These are phyloP conservation scores for Xylaria acuta DNA, from an alignment of 495 filamentous ascomycete genomes.

Conservation along the genomic window DNA sequence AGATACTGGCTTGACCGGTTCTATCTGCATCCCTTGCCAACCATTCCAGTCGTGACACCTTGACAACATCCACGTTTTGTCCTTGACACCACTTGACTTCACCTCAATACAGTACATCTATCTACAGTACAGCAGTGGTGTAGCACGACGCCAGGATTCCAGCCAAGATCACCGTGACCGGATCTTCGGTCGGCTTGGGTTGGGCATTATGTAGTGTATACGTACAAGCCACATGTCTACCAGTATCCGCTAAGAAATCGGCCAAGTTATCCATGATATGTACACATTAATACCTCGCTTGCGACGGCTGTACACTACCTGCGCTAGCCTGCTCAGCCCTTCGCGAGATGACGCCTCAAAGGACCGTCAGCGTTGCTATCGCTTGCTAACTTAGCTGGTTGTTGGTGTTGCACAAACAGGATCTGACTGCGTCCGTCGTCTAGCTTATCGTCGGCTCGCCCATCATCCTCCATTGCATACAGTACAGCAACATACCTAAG, in stretches of 20 bases:
- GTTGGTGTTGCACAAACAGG: slow-evolving; percentile 1
- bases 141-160: background rate
- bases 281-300: background rate
- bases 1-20: background rate
- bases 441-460: slow-evolving; percentile 7
- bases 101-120: background rate
- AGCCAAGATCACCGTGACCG: slow-evolving; percentile 6
- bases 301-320: background rate
- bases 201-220: background rate
- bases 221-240: slow-evolving; percentile 1
- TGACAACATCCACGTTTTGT: background rate
- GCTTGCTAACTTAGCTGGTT: background rate
- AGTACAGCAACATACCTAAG: background rate
- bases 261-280: background rate
- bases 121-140: background rate
- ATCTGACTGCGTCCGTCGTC: slow-evolving; percentile 12
- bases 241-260: background rate
- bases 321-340: background rate
- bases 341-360: slow-evolving; percentile 3
- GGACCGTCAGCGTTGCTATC: slow-evolving; percentile 16
- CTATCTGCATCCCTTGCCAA: slow-evolving; percentile 4
- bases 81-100: background rate
- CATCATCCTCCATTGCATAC: background rate
- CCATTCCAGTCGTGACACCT: background rate
- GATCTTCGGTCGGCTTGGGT: slow-evolving; percentile 6